Evolutionary conservation across 129 eudicot genomes (phyloP).

Genomic region (Logfia minima): DNA sequence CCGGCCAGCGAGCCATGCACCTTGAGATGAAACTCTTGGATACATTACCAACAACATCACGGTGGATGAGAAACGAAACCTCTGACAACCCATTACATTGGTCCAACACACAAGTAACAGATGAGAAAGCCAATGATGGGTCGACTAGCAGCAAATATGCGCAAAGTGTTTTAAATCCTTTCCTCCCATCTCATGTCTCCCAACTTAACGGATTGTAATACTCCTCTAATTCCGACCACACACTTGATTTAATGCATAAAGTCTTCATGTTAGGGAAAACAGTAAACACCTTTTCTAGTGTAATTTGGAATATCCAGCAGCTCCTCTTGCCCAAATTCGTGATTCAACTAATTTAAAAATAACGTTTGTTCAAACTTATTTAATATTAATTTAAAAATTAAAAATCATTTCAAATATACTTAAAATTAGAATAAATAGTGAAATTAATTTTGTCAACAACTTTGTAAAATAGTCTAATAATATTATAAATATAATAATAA

Average conservation of each 20-base stretch:
- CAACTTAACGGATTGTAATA: constrained; percentile 27
- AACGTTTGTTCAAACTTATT: too few relatives aligned
- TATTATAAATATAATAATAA: too few relatives aligned
- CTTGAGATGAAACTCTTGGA: constrained; percentile 42
- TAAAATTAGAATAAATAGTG: too few relatives aligned
- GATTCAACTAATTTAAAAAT: too few relatives aligned
- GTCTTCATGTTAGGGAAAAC: constrained; percentile 44
- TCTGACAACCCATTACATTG: constrained; percentile 41
- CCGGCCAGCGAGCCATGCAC: constrained; percentile 46
- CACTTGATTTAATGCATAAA: constrained; percentile 26
- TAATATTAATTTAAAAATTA: too few relatives aligned
- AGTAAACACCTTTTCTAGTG: constrained; percentile 34
- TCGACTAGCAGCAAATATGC: constrained; percentile 52
- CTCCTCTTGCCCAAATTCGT: constrained; percentile 19
- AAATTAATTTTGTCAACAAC: too few relatives aligned
- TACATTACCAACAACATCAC: constrained; percentile 46
- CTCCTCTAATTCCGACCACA: constrained; percentile 52
- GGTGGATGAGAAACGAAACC: constrained; percentile 49
- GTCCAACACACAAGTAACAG: constrained; percentile 40
- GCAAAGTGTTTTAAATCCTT: constrained; percentile 40
- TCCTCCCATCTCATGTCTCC: constrained; percentile 35
- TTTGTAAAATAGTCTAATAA: too few relatives aligned
- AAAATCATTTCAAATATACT: too few relatives aligned
- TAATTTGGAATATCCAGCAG: constrained; percentile 22
- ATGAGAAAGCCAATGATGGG: constrained; percentile 43